A percentile compares a stretch with the other conserved stretches of the same genome.
These are phyloP conservation scores for Parafenestella ontariensis DNA, from an alignment of 2,329 filamentous ascomycete genomes.

Conservation along the genomic window DNA sequence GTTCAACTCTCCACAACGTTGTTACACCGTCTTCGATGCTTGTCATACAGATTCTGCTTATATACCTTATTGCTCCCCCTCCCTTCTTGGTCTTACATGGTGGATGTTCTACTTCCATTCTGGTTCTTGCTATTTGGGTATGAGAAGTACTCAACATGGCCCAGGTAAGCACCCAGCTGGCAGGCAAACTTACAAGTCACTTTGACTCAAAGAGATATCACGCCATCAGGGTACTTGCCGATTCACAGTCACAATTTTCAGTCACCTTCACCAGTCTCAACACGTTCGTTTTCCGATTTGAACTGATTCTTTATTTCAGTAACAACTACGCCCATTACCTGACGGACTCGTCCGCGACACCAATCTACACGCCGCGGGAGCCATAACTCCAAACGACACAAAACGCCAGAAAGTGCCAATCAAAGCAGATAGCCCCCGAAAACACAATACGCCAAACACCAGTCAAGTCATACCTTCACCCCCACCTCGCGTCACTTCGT, in stretches of 20 bases:
- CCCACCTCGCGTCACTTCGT: constrained; percentile 8
- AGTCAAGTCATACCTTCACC: constrained; percentile 8
- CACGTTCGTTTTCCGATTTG: background rate
- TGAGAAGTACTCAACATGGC: background rate
- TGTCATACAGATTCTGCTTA: constrained; percentile 4
- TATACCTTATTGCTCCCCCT: background rate
- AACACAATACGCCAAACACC: constrained; percentile 14
- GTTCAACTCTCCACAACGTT: constrained; percentile 1
- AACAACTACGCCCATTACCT: constrained; percentile 7
- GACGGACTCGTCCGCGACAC: constrained; percentile 9
- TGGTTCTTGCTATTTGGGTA: background rate
- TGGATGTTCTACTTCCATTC: background rate
- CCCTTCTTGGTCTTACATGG: background rate
- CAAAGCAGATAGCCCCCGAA: background rate
- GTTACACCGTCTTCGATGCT: constrained; percentile 8
- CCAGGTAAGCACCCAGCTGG: background rate
- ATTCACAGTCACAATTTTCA: background rate
- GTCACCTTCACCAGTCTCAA: no score
- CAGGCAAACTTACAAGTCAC: background rate
- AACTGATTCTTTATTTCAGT: constrained; percentile 5
- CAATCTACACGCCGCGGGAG: constrained; percentile 25
- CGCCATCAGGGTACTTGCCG: constrained; percentile 25
- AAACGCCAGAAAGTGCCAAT: constrained; percentile 1
- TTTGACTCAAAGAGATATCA: constrained; percentile 8
- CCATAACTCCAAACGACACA: constrained; percentile 19